Conservation (phyloP, 2,329 filamentous ascomycete genomes). For the Colletotrichum trifolii region DNA sequence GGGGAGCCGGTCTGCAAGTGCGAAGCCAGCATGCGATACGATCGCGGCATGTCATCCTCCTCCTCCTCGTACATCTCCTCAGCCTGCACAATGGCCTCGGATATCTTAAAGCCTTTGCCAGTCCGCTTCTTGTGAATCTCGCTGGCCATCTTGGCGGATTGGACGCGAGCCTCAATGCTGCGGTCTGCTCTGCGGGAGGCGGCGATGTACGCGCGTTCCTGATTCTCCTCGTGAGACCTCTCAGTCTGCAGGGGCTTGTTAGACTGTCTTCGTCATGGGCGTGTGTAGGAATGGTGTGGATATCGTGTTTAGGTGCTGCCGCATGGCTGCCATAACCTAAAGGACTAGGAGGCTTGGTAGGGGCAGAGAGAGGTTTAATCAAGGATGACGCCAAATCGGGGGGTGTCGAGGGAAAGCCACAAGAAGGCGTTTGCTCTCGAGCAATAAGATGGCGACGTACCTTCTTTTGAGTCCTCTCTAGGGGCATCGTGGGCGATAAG, state of each 20-base stretch:
- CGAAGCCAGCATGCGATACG: slow-evolving; percentile 71
- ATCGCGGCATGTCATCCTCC: slow-evolving; percentile 80
- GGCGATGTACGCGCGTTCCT: slow-evolving; percentile 91
- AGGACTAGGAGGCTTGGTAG: not conserved
- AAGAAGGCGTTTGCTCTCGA: not conserved
- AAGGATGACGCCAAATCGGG: not conserved
- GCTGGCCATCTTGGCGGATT: slow-evolving; percentile 89
- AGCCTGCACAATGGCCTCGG: slow-evolving; percentile 79
- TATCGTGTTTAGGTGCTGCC: no score
- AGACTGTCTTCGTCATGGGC: no score
- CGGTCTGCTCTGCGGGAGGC: slow-evolving; percentile 89
- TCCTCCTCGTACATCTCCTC: slow-evolving; percentile 98
- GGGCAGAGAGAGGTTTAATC: not conserved
- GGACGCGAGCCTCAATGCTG: slow-evolving; percentile 86
- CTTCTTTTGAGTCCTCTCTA: slow-evolving; percentile 44
- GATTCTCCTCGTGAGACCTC: slow-evolving; percentile 82
- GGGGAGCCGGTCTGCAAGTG: slow-evolving; percentile 70
- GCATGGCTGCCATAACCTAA: no score
- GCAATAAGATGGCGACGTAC: slow-evolving; percentile 34
- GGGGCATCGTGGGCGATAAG: slow-evolving; percentile 43
- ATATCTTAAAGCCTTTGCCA: slow-evolving; percentile 83
- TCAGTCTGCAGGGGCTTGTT: slow-evolving; percentile 65
- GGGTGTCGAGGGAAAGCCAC: not conserved
- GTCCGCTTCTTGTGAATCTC: slow-evolving; percentile 89
- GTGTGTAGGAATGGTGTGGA: no score